Base-by-base conservation (phyloP, 192 early-diverging fungal genomes). In the Podila minutissima region DNA sequence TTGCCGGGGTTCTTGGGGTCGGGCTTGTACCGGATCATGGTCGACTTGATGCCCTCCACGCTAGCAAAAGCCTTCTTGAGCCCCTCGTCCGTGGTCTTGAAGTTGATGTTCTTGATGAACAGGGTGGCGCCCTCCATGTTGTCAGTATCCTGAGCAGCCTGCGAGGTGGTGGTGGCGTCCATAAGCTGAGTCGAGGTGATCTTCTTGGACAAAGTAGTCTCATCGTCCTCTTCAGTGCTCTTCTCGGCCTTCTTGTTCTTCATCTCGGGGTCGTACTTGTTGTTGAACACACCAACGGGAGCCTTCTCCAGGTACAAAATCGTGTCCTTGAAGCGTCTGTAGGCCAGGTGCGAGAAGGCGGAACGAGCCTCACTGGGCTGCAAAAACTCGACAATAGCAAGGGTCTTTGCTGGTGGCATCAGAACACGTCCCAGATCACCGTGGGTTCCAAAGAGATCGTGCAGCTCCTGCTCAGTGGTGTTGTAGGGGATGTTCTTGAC, bases 51-150 rank as follows among this genome's bases (percentile, higher is more conserved):
- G 7, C 95, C 95, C n/a, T 89, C 88, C n/a, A 94, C 83, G 31
- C 76, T 89, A 7, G 83, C 74, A 72, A 98, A 99, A 6, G 93
- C 86, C 69, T 91, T 86, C 20, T 83, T 88, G 48, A 99, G 84
- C 4, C 83, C 89, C 26, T 91, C 92, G 10, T 95, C 94, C 0
- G 93, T 97, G 0, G 97, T 99, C 67, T 91, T 86, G 83, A 98
- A 99, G 84, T 87, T 94, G 51, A 99, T 87, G 67, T 99, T 99
- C 87, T 99, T 99, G 76, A 99, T 91, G 88, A 98, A 99, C 67
- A 99, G 82, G 15, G 96, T 95, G 8, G 93, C 78, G 20, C 58
- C 74, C 55, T 86, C 86, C 62, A 87, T 73, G 48, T 88, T 90
- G 37, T 90, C 78, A 51, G 88, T 88, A 49, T 88, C 87, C 53